These are phyloP conservation scores for Aegilops speltoides DNA, from an alignment of 176 grass and related monocot species.

Conservation along the genomic window DNA sequence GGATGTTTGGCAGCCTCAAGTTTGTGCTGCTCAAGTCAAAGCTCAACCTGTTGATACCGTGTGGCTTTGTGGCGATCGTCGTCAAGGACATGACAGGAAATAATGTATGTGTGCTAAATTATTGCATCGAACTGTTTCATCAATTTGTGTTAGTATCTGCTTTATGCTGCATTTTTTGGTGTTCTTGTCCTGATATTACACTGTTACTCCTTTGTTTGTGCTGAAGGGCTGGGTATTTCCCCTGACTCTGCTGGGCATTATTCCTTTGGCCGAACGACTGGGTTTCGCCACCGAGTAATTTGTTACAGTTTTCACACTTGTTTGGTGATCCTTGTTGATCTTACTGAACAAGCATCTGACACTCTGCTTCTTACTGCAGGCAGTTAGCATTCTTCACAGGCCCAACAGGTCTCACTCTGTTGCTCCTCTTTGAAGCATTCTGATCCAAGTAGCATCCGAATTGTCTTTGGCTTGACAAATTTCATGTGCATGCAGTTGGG, in stretches of 20 bases:
- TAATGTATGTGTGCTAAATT: conserved; percentile 33
- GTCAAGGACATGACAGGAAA: conserved; percentile 42
- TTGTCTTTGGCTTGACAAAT: neutral
- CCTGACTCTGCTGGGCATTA: conserved; percentile 67
- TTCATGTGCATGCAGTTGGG: conserved; percentile 48
- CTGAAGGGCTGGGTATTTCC: conserved; percentile 72
- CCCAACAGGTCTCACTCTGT: conserved; percentile 57
- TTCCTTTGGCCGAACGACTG: conserved; percentile 79
- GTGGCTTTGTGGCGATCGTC: conserved; percentile 56
- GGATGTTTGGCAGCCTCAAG: conserved; percentile 42
- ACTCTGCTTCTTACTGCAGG: conserved; percentile 37
- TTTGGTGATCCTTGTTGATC: neutral
- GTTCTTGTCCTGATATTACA: neutral
- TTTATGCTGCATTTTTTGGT: conserved; percentile 6
- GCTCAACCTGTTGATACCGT: conserved; percentile 70
- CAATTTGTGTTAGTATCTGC: neutral
- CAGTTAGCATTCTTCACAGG: conserved; percentile 74
- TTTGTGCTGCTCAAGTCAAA: conserved; percentile 55
- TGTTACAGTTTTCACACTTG: neutral
- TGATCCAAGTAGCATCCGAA: conserved; percentile 3
- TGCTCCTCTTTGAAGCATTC: conserved; percentile 27
- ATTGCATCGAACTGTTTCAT: neutral
- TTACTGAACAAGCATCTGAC: conserved; percentile 17
- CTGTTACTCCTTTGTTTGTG: neutral
- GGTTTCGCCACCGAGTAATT: conserved; percentile 65